Percentiles rank a stretch among this genome's conserved stretches.
phyloP scores from a whole-genome alignment of 2,329 filamentous ascomycete species.

The Fusarium fujikuroi region DNA sequence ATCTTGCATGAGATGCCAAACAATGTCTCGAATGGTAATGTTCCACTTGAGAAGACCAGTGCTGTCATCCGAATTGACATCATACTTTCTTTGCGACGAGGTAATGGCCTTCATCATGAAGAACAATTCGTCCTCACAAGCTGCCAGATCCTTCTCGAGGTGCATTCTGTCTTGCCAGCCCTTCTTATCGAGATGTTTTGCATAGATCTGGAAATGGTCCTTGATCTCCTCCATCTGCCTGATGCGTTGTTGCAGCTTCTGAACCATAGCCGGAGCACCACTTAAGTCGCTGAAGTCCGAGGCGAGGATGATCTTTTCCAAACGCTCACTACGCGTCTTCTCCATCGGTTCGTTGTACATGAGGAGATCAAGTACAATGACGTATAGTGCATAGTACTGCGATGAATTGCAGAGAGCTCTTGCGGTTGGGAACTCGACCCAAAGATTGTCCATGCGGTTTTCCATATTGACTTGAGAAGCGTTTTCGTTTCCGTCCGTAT shows the following conservation, averaged over 20 bases:
- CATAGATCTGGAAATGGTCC: constrained; percentile 92
- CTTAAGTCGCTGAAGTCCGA: constrained; percentile 98
- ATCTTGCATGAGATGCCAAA: constrained; percentile 95
- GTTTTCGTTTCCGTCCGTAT: constrained; percentile 65
- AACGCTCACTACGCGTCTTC: constrained; percentile 92
- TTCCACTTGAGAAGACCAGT: constrained; percentile 90
- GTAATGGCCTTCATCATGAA: constrained; percentile 99
- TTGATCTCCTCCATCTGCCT: constrained; percentile 96
- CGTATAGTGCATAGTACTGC: constrained; percentile 98
- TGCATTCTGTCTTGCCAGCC: constrained; percentile 91
- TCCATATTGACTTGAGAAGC: constrained; percentile 69
- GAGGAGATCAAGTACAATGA: constrained; percentile 94
- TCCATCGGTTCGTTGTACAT: constrained; percentile 97
- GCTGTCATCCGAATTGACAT: constrained; percentile 71
- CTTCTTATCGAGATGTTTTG: constrained; percentile 84
- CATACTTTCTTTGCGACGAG: constrained; percentile 88
- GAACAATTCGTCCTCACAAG: constrained; percentile 96
- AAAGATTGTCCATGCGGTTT: constrained; percentile 92
- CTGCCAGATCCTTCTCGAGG: constrained; percentile 88
- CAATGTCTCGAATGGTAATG: constrained; percentile 92
- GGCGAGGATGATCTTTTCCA: constrained; percentile 98
- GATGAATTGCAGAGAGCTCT: constrained; percentile 96
- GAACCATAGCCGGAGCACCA: constrained; percentile 92
- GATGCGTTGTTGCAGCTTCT: constrained; percentile 90
- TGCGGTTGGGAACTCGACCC: constrained; percentile 95